Conservation (phyloP, 139 green algal genomes). For the Tetradesmus obliquus region DNA sequence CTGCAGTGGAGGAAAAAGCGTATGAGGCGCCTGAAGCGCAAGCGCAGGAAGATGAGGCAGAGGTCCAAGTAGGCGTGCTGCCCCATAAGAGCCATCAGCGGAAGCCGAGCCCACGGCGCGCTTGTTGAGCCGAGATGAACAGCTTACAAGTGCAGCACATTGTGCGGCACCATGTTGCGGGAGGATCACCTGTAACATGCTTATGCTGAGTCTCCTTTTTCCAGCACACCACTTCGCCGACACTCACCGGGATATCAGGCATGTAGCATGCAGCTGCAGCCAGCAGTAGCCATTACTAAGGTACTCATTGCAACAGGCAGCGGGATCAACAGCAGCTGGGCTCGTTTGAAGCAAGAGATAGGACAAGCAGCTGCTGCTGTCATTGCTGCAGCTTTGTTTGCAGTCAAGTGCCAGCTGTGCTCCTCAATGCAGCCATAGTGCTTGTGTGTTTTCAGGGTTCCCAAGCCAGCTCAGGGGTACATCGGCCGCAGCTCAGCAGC, state of each 20-base stretch:
- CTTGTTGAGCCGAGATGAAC: slow-evolving; percentile 16
- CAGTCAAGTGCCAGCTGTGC: not conserved
- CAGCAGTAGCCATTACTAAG: not conserved
- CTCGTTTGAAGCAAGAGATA: not conserved
- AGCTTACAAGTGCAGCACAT: slow-evolving; percentile 27
- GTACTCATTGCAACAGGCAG: not conserved
- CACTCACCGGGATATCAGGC: not conserved
- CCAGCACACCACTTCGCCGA: not conserved
- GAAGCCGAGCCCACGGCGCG: slow-evolving; percentile 15
- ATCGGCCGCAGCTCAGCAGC: no score
- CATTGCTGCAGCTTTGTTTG: not conserved
- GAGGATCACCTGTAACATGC: slow-evolving; percentile 13
- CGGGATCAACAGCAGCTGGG: not conserved
- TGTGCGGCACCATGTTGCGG: slow-evolving; percentile 27
- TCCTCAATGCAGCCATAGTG: not conserved
- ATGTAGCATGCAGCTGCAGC: not conserved
- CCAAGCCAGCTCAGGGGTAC: no score
- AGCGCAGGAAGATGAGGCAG: slow-evolving; percentile 76
- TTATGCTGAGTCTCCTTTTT: slow-evolving; percentile 10
- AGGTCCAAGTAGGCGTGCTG: slow-evolving; percentile 65
- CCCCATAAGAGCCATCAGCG: slow-evolving; percentile 10
- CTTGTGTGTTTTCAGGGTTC: not conserved
- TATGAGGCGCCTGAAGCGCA: slow-evolving; percentile 73
- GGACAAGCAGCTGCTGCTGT: not conserved
- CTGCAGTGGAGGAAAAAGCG: slow-evolving; percentile 76